Percentiles rank a stretch among this genome's conserved stretches.
Conservation (phyloP, 768 basidiomycete species). For the Cytidiella melzeri region DNA sequence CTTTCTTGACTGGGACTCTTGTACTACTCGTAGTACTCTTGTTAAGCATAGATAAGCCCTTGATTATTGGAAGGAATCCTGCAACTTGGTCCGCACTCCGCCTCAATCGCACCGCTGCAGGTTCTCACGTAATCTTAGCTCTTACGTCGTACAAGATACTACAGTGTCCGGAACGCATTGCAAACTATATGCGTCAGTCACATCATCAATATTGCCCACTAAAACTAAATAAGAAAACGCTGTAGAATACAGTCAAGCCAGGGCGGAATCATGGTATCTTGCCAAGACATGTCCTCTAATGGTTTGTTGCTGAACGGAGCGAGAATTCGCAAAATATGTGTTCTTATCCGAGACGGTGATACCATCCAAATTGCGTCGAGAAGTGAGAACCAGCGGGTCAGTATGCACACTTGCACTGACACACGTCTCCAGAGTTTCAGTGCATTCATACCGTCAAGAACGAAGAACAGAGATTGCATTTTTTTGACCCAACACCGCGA, state of each 20-base stretch:
- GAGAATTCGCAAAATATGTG: constrained; percentile 56
- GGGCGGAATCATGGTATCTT: constrained; percentile 73
- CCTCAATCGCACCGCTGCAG: not conserved
- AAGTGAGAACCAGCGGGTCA: too few relatives aligned
- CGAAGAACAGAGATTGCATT: constrained; percentile 42
- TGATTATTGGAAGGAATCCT: constrained; percentile 69
- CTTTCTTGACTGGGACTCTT: not conserved
- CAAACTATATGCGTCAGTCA: constrained; percentile 72
- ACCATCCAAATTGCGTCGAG: constrained; percentile 59
- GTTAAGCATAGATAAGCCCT: constrained; percentile 55
- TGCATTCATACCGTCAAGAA: constrained; percentile 56
- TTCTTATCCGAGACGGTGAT: constrained; percentile 77
- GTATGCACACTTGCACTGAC: not conserved
- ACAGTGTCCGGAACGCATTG: constrained; percentile 69
- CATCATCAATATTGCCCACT: too few relatives aligned
- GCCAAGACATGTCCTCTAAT: constrained; percentile 76
- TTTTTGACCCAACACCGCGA: constrained; percentile 62
- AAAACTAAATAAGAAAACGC: too few relatives aligned
- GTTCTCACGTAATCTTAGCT: constrained; percentile 19
- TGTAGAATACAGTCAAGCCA: constrained; percentile 60
- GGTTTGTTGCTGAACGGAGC: constrained; percentile 68
- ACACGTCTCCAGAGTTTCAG: constrained; percentile 46
- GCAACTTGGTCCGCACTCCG: constrained; percentile 45
- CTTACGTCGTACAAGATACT: constrained; percentile 59
- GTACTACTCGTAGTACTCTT: constrained; percentile 41